A percentile compares a stretch with the other conserved stretches of the same genome.
phyloP scores from a whole-genome alignment of 768 basidiomycete genomes.

The Royoungia palumana region DNA sequence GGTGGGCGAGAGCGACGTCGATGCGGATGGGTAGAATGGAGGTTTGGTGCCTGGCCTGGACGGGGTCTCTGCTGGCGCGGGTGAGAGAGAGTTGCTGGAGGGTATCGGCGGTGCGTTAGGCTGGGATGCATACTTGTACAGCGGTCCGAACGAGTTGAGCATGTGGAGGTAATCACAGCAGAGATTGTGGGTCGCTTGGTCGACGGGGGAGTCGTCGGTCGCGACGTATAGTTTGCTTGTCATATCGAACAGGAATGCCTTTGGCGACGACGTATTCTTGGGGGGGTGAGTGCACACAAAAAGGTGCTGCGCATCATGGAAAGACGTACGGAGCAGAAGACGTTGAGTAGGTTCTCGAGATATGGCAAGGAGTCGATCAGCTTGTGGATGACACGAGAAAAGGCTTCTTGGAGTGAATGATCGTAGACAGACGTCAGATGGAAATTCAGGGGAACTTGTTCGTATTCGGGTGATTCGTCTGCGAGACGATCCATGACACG shows the following conservation, averaged over 20 bases:
- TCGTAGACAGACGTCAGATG: constrained; percentile 93
- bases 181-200: constrained; percentile 81
- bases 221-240: constrained; percentile 86
- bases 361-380: constrained; percentile 81
- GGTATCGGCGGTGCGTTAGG: constrained; percentile 18
- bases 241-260: constrained; percentile 91
- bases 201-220: constrained; percentile 89
- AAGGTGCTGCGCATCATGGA: not conserved
- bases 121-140: constrained; percentile 66
- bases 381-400: constrained; percentile 86
- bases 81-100: constrained; percentile 3
- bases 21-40: constrained; percentile 66
- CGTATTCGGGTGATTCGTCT: constrained; percentile 73
- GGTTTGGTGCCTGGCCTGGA: constrained; percentile 33
- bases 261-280: constrained; percentile 88
- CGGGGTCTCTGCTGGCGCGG: constrained; percentile 1
- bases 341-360: constrained; percentile 83
- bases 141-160: constrained; percentile 77
- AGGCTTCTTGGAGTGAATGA: constrained; percentile 87
- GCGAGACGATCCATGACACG: constrained; percentile 78
- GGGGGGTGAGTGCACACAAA: not conserved
- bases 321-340: constrained; percentile 67
- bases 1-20: constrained; percentile 57
- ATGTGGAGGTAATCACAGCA: constrained; percentile 91
- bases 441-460: constrained; percentile 78